Conservation (phyloP, 2,329 filamentous ascomycete genomes). For the Aspergillus pseudoglaucus region DNA sequence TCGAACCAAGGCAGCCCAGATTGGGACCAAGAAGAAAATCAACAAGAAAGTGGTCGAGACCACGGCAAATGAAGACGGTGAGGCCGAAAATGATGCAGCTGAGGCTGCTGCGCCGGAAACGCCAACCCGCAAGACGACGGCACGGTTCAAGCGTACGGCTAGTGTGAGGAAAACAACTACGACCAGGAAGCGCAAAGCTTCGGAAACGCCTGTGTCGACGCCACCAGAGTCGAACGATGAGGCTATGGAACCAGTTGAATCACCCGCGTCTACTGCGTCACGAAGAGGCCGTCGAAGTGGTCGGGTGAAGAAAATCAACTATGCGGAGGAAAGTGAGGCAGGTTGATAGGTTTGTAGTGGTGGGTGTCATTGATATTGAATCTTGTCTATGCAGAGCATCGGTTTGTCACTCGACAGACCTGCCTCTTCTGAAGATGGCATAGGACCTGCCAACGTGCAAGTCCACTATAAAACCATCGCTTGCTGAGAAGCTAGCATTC, state of each 20-base stretch:
- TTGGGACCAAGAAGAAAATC: slow-evolving; percentile 12
- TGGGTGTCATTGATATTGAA: no score
- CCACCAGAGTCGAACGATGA: slow-evolving; percentile 22
- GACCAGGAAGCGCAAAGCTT: slow-evolving; percentile 26
- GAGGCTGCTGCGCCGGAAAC: slow-evolving; percentile 14
- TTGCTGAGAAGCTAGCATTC: no score
- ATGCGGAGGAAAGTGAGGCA: slow-evolving; percentile 25
- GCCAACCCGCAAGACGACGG: slow-evolving; percentile 11
- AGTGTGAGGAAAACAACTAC: slow-evolving; percentile 11
- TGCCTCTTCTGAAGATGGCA: no score
- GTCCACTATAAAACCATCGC: no score
- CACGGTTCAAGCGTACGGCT: slow-evolving; percentile 5
- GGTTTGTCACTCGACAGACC: no score
- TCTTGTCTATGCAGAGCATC: no score
- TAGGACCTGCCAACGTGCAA: no score
- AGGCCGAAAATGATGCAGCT: slow-evolving; percentile 1
- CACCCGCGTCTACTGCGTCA: slow-evolving; percentile 5
- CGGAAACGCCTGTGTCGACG: slow-evolving; percentile 15
- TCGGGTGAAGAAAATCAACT: slow-evolving; percentile 29
- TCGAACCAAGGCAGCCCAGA: slow-evolving; percentile 17
- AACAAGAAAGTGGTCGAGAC: slow-evolving; percentile 15
- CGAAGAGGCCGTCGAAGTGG: slow-evolving; percentile 20
- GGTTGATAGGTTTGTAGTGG: no score
- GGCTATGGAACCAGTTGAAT: slow-evolving; percentile 3
- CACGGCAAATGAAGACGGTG: slow-evolving; percentile 2